Conservation (phyloP, 352 stramenopile species). For the Globisporangium rhizosaccharum region DNA sequence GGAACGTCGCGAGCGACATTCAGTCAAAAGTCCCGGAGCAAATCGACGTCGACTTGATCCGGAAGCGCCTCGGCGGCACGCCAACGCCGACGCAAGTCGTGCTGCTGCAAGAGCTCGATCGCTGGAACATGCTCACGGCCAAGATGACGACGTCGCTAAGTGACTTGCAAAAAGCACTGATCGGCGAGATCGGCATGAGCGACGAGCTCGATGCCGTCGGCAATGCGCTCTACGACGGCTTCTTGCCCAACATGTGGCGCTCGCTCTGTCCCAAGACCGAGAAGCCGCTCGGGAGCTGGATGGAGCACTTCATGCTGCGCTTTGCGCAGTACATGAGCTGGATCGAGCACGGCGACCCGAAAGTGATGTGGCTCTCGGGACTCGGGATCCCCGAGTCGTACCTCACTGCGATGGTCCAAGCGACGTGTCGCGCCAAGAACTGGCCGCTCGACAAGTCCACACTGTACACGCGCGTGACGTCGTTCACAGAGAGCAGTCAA, state of each 20-base stretch:
- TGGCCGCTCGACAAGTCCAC: constrained; percentile 95
- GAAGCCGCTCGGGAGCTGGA: constrained; percentile 95
- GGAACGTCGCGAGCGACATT: constrained; percentile 87
- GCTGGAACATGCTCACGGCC: constrained; percentile 90
- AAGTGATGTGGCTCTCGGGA: constrained; percentile 92
- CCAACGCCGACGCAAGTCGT: constrained; percentile 90
- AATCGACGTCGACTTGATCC: constrained; percentile 85
- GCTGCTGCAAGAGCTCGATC: constrained; percentile 92
- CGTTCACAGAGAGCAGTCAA: constrained; percentile 59
- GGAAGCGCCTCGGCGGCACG: constrained; percentile 64
- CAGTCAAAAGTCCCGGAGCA: constrained; percentile 86
- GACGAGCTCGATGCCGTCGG: constrained; percentile 92
- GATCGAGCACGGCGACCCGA: constrained; percentile 86
- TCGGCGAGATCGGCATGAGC: constrained; percentile 95
- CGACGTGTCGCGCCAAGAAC: constrained; percentile 90
- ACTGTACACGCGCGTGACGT: constrained; percentile 92
- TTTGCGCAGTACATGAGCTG: constrained; percentile 91
- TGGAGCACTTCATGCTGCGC: constrained; percentile 89
- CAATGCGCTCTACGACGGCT: constrained; percentile 91
- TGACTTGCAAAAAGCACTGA: constrained; percentile 90
- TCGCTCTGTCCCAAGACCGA: constrained; percentile 89
- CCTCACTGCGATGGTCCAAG: constrained; percentile 93
- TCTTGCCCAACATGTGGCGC: constrained; percentile 90
- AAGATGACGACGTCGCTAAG: constrained; percentile 82
- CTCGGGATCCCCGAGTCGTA: constrained; percentile 95